Evolutionary conservation across 1,284 basidiomycete species (phyloP).

Genomic region (Ganoderma lucidum): DNA sequence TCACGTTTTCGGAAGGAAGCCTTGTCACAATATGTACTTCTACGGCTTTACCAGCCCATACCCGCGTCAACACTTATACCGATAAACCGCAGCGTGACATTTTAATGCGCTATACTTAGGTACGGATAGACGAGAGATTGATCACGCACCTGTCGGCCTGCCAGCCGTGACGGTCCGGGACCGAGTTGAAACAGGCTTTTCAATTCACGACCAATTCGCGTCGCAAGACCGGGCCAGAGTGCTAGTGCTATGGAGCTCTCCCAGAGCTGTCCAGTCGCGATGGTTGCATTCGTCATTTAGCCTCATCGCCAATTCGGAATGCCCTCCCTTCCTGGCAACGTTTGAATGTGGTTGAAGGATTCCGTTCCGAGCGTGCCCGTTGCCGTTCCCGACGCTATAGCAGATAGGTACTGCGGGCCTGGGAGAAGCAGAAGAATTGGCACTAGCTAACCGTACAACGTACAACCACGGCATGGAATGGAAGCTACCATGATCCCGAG

Average conservation of each 20-base stretch:
- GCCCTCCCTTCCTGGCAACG: neutral
- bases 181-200: neutral
- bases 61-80: conserved; percentile 4
- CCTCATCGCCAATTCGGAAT: neutral
- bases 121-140: neutral
- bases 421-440: neutral
- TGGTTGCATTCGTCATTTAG: neutral
- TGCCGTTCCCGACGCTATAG: neutral
- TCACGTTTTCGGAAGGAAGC: neutral
- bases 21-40: conserved; percentile 27
- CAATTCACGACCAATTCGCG: neutral
- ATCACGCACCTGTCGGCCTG: neutral
- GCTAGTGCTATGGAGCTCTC: neutral
- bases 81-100: neutral
- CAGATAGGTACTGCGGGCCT: neutral
- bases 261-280: neutral
- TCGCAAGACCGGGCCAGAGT: too few species aligned
- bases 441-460: neutral
- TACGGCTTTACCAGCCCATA: conserved; percentile 16
- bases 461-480: neutral
- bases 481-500: neutral
- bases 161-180: neutral
- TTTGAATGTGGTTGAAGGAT: neutral
- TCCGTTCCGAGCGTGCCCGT: neutral
- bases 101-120: neutral